A percentile compares a stretch with the other conserved stretches of the same genome.
Evolutionary conservation across 2,329 filamentous ascomycete genomes (phyloP).

Genomic region (Fonsecaea nubica): DNA sequence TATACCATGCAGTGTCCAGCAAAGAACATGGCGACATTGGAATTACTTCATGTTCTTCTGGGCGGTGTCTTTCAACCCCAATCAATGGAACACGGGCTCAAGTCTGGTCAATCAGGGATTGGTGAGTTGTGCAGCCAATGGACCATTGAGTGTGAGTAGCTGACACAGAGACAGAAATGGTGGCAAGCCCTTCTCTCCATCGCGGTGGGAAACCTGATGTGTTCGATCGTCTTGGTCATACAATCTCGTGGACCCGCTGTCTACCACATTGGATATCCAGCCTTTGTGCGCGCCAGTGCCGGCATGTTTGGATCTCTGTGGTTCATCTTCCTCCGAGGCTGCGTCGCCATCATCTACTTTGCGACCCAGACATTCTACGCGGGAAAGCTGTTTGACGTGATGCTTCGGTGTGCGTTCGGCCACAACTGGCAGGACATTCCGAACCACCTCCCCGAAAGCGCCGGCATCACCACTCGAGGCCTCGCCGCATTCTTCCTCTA

Average conservation of each 20-base stretch:
- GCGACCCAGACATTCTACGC: slow-evolving; percentile 32
- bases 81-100: slow-evolving; percentile 48
- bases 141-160: neutral
- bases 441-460: slow-evolving; percentile 40
- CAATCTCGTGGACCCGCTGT: slow-evolving; percentile 53
- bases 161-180: slow-evolving; percentile 48
- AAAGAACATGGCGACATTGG: slow-evolving; percentile 50
- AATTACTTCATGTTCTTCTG: slow-evolving; percentile 52
- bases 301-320: slow-evolving; percentile 54
- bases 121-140: slow-evolving; percentile 25
- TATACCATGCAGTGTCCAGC: slow-evolving; percentile 35
- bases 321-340: slow-evolving; percentile 50
- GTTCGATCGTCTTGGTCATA: slow-evolving; percentile 53
- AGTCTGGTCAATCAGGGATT: slow-evolving; percentile 51
- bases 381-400: slow-evolving; percentile 42
- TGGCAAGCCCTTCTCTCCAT: slow-evolving; percentile 55
- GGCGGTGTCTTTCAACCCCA: slow-evolving; percentile 47
- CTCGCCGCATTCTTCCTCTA: slow-evolving; percentile 41
- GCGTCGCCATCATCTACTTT: slow-evolving; percentile 53
- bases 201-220: slow-evolving; percentile 52
- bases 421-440: slow-evolving; percentile 30
- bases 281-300: slow-evolving; percentile 49
- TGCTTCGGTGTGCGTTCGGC: slow-evolving; percentile 37
- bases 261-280: slow-evolving; percentile 54
- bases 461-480: slow-evolving; percentile 41